Base-by-base conservation (phyloP, 306 rosid genomes). In the Adenanthera pavonina region DNA sequence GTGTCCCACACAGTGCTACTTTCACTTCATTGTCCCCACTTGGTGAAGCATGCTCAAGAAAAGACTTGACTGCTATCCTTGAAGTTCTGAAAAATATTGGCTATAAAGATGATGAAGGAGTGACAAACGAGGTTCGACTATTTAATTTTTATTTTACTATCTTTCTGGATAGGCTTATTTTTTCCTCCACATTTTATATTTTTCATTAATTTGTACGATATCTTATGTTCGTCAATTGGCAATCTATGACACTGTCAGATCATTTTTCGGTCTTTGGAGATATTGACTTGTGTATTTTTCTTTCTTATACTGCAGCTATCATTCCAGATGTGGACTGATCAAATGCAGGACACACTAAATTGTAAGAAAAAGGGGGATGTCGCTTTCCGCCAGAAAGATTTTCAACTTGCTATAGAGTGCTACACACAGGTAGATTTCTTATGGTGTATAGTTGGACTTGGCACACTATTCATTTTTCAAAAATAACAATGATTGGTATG, bases 301-400 rank as follows among this genome's bases (percentile, higher is more conserved):
- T 51, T 52, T 81, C 49, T 62, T 82, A 5, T 68, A 20, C 40
- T 78, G 82, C 92, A 93, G 96, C 85, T 89, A 76, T 91, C 96
- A 1, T 93, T 93, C 83, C 96, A 93, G 75, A 91, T 93, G 97
- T 93, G 95, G 94, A 91, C 92, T 10, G 89, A 87, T 85, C 92
- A 88, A 82, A 93, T 93, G 94, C 97, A 91, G 86, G 97, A 93
- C 19, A 86, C 92, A 35, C 83, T 93, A 81, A 90, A 88, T 83
- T 88, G 90, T 41, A 93, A 88, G 92, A 89, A 89, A 86, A 89
- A 83, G 76, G 96, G 94, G 8, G 97, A 91, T 83, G 75, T 68
- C 64, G 89, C 94, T 72, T 91, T 93, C 77, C 86, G 87, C 70
- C 90, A 84, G 76, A 91, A 89, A 83, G 94, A 89, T 71, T 90